Evolutionary conservation across 768 basidiomycete genomes (phyloP).

Genomic region (Calocera viscosa): DNA sequence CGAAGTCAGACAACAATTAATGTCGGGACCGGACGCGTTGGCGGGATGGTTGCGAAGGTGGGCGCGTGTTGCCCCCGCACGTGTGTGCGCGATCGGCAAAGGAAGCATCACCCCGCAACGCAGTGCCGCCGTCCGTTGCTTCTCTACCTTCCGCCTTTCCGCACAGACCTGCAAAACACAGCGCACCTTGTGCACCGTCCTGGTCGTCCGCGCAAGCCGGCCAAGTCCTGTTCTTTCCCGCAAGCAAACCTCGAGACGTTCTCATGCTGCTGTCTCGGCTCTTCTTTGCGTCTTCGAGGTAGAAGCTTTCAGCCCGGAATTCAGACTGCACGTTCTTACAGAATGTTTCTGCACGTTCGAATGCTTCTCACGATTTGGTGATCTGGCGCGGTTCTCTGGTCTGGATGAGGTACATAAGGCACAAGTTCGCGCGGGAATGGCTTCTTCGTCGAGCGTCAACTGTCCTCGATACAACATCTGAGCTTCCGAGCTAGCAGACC

Average conservation of each 20-base stretch:
- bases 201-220: not conserved
- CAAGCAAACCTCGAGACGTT: not conserved
- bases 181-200: not conserved
- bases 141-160: not conserved
- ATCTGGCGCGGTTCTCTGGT: not conserved
- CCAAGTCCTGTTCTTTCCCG: not conserved
- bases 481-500: not conserved
- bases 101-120: not conserved
- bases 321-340: not conserved
- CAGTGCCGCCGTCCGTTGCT: not conserved
- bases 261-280: conserved; percentile 4
- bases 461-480: not conserved
- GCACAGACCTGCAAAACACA: not conserved
- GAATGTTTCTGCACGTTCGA: conserved; percentile 3
- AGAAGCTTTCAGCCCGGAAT: not conserved
- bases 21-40: not conserved
- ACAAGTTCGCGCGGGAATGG: not conserved
- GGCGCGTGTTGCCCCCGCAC: not conserved
- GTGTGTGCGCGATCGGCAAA: conserved; percentile 2
- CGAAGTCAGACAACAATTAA: too few relatives aligned
- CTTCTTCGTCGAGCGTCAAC: not conserved
- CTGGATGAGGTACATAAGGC: not conserved
- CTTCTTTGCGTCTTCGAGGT: not conserved
- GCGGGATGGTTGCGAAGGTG: not conserved
- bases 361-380: not conserved